Evolutionary conservation across 1,139 yeast genomes (phyloP), one percentile per base, ranked within the genome.

Genomic region (Kodamaea fungicola): DNA sequence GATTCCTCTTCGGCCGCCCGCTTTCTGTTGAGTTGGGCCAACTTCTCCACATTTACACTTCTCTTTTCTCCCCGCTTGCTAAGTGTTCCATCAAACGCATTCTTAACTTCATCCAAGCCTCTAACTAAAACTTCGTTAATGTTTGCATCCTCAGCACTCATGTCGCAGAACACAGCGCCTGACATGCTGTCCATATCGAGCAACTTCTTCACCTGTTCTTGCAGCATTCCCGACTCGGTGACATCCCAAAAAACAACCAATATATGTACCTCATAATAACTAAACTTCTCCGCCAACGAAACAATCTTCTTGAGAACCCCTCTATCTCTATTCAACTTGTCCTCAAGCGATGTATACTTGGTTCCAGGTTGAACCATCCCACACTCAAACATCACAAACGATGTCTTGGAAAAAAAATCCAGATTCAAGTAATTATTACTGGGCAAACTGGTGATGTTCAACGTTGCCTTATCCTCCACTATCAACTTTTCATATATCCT

Each of bases 361-460:
- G 40, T 27, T 13, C 46, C 53, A 5, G 50, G 41, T 8, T 50
- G 50, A 1, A 59, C 46, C 9, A 66, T 47, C 2, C 80, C 80
- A 46, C 77, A 64, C 45, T 75, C 79, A 44, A 75, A 62, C 8
- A 76, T 40, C 3, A 76, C 40, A 37, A 74, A 65, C 1, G 71
- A 55, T 1, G 71, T 56, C 26, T 59, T 54, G 10, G 59, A 50
- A 47, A 76, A 74, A 38, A 63, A 64, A 3, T 56, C 56, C 31
- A 61, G 59, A 21, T 62, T 62, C 28, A 65, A 46, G 36, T 62
- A 55, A 25, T 61, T 54, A 23, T 61, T 64, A 3, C 54, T 46
- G 1, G 80, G 78, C 27, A 76, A 53, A 28, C 74, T 62, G 3
- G 61, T 52, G 6, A 75, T 44, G 2, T 47, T 42, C 7, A 71